These are phyloP conservation scores for Fremontodendron californicum DNA, from an alignment of 345 rosid species.

Conservation along the genomic window DNA sequence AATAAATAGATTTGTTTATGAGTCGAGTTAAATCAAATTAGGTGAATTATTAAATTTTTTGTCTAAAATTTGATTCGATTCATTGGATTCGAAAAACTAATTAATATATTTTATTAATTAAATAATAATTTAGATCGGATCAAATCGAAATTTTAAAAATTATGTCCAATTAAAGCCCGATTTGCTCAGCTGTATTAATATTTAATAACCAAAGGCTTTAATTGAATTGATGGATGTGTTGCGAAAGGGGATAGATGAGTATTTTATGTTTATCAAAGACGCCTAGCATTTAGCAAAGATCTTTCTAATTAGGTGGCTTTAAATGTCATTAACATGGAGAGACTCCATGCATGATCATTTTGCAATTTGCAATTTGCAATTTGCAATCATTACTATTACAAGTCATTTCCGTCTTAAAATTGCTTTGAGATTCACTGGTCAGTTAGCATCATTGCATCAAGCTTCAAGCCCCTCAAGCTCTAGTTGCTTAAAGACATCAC, in stretches of 20 bases:
- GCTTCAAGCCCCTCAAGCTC: not conserved
- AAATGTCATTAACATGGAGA: not conserved
- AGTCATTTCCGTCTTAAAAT: not conserved
- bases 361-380: too few species aligned
- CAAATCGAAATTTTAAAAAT: too few species aligned
- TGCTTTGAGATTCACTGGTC: not conserved
- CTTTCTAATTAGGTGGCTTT: not conserved
- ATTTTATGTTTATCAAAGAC: not conserved
- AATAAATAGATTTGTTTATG: too few species aligned
- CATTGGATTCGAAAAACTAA: too few species aligned
- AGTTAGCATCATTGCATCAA: not conserved
- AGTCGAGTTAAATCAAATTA: too few species aligned
- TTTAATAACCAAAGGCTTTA: not conserved
- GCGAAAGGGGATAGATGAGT: not conserved
- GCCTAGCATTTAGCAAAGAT: not conserved
- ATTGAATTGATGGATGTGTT: not conserved
- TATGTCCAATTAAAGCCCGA: too few species aligned
- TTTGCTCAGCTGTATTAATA: too few species aligned
- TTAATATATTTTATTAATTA: too few species aligned
- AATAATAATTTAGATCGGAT: too few species aligned
- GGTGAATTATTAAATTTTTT: too few species aligned
- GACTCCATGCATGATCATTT: not conserved
- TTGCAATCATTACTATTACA: not conserved
- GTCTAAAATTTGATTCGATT: too few species aligned
- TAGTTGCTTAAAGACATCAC: not conserved